Percentiles rank a stretch among this genome's conserved stretches.
Conservation (phyloP, 192 early-diverging fungal species). For the Backusella liffmaniae region DNA sequence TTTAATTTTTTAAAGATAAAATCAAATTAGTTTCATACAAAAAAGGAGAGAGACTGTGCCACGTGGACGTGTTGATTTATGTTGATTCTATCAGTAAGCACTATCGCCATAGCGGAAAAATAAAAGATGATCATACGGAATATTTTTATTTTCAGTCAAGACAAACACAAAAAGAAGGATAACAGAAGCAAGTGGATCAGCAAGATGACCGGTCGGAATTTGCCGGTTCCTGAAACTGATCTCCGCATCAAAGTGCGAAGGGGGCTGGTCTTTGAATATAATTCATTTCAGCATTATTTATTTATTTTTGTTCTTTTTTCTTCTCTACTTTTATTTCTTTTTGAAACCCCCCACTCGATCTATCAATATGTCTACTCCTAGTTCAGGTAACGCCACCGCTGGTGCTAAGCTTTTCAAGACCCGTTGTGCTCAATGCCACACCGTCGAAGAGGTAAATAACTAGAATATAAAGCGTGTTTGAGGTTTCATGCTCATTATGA, state of each 20-base stretch:
- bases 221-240: conserved; percentile 4
- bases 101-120: too few species aligned
- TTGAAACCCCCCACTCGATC: neutral
- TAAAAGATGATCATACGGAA: too few species aligned
- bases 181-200: too few species aligned
- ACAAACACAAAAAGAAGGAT: too few species aligned
- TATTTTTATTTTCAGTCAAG: too few species aligned
- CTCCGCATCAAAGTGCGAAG: neutral
- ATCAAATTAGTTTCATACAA: too few species aligned
- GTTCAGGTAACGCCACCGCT: conserved; percentile 34
- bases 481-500: too few species aligned
- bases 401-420: conserved; percentile 85
- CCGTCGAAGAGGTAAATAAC: conserved; percentile 64
- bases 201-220: neutral
- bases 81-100: too few species aligned
- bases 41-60: too few species aligned
- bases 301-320: neutral
- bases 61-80: too few species aligned
- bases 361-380: conserved; percentile 11
- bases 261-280: conserved; percentile 4
- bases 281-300: neutral
- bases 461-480: too few species aligned
- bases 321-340: neutral
- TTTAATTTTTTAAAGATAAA: too few species aligned
- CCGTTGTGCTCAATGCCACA: conserved; percentile 98